These are phyloP conservation scores for Fraxinus xanthoxyloides DNA, from an alignment of 305 asterid species.

Conservation along the genomic window DNA sequence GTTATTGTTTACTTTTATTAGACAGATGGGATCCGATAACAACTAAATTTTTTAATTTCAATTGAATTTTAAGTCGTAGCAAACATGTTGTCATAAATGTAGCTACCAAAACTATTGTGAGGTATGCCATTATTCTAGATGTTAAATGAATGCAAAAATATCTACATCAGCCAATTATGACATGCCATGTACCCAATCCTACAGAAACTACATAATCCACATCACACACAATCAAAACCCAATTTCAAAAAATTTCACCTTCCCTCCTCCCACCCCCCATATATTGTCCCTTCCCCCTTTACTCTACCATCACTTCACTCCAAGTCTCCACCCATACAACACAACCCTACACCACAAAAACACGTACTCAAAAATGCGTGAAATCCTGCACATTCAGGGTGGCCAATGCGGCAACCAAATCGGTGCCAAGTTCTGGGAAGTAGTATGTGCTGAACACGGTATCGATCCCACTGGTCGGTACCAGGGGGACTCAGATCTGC, in stretches of 20 bases:
- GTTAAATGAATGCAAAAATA: not conserved
- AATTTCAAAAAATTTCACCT: slow-evolving; percentile 2
- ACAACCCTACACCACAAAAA: not conserved
- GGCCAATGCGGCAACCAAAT: slow-evolving; percentile 24
- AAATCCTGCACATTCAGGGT: slow-evolving; percentile 20
- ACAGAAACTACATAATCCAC: not conserved
- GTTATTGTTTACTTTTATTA: too few species aligned
- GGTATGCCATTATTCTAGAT: too few species aligned
- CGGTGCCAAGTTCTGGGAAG: slow-evolving; percentile 20
- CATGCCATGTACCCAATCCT: not conserved
- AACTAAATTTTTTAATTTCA: too few species aligned
- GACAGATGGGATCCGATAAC: too few species aligned
- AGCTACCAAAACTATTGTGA: too few species aligned
- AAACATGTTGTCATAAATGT: too few species aligned
- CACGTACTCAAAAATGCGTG: slow-evolving; percentile 16
- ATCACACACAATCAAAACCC: not conserved
- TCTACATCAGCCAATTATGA: not conserved
- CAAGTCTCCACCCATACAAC: not conserved
- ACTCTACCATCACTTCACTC: not conserved
- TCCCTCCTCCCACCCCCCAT: slow-evolving; percentile 1
- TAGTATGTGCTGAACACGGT: slow-evolving; percentile 14
- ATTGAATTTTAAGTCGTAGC: too few species aligned
- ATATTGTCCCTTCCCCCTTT: not conserved
- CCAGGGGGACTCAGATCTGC: slow-evolving; percentile 29
- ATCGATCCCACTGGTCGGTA: slow-evolving; percentile 21